Evolutionary conservation across 768 basidiomycete species (phyloP).

Genomic region (Clavaria fumosa): DNA sequence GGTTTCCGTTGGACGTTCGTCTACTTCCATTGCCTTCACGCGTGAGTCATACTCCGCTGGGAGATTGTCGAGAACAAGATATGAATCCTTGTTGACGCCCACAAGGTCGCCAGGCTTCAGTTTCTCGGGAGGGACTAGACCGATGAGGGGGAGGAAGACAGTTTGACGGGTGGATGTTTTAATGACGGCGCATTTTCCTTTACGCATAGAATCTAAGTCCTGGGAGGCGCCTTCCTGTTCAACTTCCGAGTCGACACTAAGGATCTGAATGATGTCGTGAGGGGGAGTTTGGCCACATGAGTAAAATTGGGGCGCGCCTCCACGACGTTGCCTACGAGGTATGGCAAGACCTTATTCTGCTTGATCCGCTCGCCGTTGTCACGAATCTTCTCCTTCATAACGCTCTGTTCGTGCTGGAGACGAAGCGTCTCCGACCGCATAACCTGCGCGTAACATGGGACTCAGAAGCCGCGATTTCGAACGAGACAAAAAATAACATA

Average conservation of each 20-base stretch:
- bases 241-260: constrained; percentile 85
- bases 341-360: constrained; percentile 97
- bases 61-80: constrained; percentile 87
- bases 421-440: constrained; percentile 92
- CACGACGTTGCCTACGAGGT: constrained; percentile 94
- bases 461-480: no score
- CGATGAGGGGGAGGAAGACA: constrained; percentile 95
- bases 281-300: neutral
- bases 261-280: constrained; percentile 37
- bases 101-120: constrained; percentile 89
- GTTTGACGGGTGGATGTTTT: constrained; percentile 98
- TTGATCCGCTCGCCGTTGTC: constrained; percentile 98
- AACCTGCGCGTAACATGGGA: constrained; percentile 37
- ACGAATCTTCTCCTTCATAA: constrained; percentile 97
- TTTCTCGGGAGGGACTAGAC: constrained; percentile 85
- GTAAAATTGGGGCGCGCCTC: constrained; percentile 51
- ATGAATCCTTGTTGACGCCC: constrained; percentile 98
- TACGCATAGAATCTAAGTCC: constrained; percentile 90
- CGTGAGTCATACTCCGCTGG: constrained; percentile 96
- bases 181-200: constrained; percentile 96
- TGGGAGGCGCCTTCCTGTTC: constrained; percentile 94
- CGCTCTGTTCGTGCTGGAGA: constrained; percentile 83
- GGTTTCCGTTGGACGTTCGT: constrained; percentile 92
- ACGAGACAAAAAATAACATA: constrained; percentile 16
- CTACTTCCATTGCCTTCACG: constrained; percentile 99